A percentile compares a stretch with the other conserved stretches of the same genome.
phyloP scores from a whole-genome alignment of 305 asterid species.

The Fraxinus baroniana region DNA sequence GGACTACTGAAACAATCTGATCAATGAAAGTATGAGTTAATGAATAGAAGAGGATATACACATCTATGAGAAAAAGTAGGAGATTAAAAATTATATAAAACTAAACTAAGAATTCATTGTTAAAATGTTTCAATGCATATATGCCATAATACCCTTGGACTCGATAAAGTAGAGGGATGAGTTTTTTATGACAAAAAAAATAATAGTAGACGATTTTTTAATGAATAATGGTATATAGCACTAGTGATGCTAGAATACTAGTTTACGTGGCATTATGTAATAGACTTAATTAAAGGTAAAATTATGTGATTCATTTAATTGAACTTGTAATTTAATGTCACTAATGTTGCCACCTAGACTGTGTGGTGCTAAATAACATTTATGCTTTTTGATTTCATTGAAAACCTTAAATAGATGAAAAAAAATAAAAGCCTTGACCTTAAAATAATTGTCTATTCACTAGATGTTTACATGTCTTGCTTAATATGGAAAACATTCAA shows the following conservation, averaged over 20 bases:
- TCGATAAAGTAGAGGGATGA: background rate
- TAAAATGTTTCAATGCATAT: background rate
- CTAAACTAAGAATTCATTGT: background rate
- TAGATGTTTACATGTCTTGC: background rate
- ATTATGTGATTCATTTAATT: background rate
- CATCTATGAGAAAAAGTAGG: background rate
- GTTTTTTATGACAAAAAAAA: background rate
- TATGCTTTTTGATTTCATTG: background rate
- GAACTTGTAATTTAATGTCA: background rate
- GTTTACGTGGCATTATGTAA: background rate
- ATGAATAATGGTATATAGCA: background rate
- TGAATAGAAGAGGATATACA: background rate
- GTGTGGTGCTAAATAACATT: background rate
- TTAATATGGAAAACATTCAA: background rate
- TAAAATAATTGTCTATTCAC: background rate
- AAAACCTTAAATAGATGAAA: background rate
- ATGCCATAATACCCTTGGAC: background rate
- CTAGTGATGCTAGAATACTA: background rate
- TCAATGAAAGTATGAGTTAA: constrained; percentile 6
- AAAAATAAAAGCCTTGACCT: background rate
- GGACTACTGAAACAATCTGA: constrained; percentile 91
- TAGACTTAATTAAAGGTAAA: background rate
- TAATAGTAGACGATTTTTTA: background rate
- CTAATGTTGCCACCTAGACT: background rate
- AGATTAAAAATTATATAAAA: background rate